phyloP scores from a whole-genome alignment of 2,329 filamentous ascomycete genomes.

The Alternaria sp. region DNA sequence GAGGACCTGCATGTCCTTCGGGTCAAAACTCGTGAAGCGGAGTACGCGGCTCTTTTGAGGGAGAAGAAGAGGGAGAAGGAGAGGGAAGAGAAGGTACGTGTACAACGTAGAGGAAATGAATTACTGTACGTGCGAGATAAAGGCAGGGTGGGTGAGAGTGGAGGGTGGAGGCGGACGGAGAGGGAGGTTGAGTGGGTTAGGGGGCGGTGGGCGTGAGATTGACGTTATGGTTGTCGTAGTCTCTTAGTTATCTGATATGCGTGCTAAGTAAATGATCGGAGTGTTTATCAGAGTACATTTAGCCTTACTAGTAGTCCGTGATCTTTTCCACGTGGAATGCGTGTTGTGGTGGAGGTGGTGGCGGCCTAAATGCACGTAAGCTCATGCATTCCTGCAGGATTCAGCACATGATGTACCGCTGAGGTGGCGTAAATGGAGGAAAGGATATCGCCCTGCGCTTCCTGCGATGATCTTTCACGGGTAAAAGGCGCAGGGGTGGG shows the following conservation, averaged over 20 bases:
- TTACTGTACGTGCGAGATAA: not conserved
- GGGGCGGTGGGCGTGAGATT: not conserved
- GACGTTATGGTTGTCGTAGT: too few species aligned
- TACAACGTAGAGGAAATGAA: not conserved
- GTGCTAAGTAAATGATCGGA: too few species aligned
- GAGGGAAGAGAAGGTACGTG: not conserved
- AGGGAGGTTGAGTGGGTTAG: not conserved
- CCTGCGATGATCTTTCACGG: not conserved
- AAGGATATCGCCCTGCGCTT: not conserved
- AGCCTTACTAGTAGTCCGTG: too few species aligned
- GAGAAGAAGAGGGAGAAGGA: not conserved
- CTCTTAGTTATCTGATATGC: too few species aligned
- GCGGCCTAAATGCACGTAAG: not conserved
- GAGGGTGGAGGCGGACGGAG: not conserved
- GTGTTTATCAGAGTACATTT: too few species aligned
- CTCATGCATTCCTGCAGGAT: constrained; percentile 1
- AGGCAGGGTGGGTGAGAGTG: not conserved
- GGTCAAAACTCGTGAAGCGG: not conserved
- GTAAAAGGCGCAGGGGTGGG: not conserved
- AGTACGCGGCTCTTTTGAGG: not conserved
- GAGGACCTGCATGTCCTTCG: too few species aligned
- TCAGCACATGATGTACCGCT: not conserved
- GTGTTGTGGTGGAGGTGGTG: not conserved
- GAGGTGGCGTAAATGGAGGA: not conserved
- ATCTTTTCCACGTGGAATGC: not conserved